These are phyloP conservation scores for Aspergillus ibericus DNA, from an alignment of 2,329 filamentous ascomycete species.

Conservation along the genomic window DNA sequence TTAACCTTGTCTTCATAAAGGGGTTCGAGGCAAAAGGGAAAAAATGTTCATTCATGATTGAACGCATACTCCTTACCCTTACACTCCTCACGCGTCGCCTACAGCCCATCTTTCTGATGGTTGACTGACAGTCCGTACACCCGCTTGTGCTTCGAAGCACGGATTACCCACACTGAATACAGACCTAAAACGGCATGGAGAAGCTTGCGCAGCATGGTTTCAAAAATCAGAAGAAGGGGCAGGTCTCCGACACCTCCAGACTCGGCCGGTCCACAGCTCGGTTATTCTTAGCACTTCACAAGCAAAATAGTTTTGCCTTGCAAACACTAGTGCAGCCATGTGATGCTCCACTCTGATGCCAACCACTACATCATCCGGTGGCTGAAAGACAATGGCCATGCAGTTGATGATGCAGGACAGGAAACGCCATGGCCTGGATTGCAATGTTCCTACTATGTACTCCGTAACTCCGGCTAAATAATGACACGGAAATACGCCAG, in stretches of 20 bases:
- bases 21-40: not conserved
- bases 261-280: not conserved
- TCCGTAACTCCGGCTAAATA: not conserved
- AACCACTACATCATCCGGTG: not conserved
- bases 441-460: not conserved
- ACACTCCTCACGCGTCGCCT: not conserved
- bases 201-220: conserved; percentile 6
- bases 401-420: not conserved
- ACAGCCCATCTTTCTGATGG: not conserved
- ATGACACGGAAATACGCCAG: not conserved
- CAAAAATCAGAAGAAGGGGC: conserved; percentile 4
- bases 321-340: conserved; percentile 6
- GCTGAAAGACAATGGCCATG: not conserved
- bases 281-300: conserved; percentile 2
- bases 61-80: not conserved
- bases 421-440: not conserved
- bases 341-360: conserved; percentile 5
- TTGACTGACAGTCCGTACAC: not conserved
- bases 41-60: not conserved
- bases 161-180: not conserved
- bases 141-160: not conserved
- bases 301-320: conserved; percentile 1
- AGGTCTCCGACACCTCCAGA: not conserved
- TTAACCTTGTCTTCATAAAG: not conserved
- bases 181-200: not conserved